Evolutionary conservation across 2,329 filamentous ascomycete genomes (phyloP).

Genomic region (Huntiella savannae): DNA sequence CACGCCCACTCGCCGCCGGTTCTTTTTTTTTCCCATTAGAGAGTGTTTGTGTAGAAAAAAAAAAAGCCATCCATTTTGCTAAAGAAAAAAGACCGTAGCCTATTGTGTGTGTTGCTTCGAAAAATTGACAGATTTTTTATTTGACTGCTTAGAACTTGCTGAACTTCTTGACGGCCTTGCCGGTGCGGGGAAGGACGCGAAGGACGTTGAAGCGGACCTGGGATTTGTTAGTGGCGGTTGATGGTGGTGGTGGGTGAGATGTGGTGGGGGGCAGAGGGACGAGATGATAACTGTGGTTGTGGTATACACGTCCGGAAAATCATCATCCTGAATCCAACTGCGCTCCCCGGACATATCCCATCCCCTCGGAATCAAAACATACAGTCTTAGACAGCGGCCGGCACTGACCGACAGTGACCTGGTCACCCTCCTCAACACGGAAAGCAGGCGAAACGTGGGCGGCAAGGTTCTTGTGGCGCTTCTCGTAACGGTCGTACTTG

Average conservation of each 20-base stretch:
- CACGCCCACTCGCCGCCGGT: not conserved
- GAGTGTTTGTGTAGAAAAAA: constrained; percentile 5
- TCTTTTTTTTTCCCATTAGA: too few relatives aligned
- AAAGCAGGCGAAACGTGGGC: constrained; percentile 98
- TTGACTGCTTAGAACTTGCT: constrained; percentile 70
- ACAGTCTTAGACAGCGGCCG: constrained; percentile 98
- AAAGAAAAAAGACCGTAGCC: constrained; percentile 21
- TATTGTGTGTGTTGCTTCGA: constrained; percentile 22
- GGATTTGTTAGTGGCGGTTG: constrained; percentile 8
- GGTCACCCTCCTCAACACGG: constrained; percentile 99
- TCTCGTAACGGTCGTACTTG: constrained; percentile 99
- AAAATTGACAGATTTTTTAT: constrained; percentile 27
- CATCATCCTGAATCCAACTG: not conserved
- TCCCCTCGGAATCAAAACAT: constrained; percentile 26
- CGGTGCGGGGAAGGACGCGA: constrained; percentile 90
- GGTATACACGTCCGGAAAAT: too few relatives aligned
- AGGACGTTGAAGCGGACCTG: constrained; percentile 99
- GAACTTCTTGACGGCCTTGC: constrained; percentile 96
- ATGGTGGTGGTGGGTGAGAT: constrained; percentile 1
- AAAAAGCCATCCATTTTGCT: constrained; percentile 13
- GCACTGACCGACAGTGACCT: constrained; percentile 99
- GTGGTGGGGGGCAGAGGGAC: not conserved
- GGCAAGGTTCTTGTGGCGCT: constrained; percentile 99
- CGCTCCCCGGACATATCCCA: not conserved
- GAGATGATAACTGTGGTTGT: not conserved